phyloP scores from a whole-genome alignment of 805 yeast genomes.

The Barnettozyma populi region DNA sequence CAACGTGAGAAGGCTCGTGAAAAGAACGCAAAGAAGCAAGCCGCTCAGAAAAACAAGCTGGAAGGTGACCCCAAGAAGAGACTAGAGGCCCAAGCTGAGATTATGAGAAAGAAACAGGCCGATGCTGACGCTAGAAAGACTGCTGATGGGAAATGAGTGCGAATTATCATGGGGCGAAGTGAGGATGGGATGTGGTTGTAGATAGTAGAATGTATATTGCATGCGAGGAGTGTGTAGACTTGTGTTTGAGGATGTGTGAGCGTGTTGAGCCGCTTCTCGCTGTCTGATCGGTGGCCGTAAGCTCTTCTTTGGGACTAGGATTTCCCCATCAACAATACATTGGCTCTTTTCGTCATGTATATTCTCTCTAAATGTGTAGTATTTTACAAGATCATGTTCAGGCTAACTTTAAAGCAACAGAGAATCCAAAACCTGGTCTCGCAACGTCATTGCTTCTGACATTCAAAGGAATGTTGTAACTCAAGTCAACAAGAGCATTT shows the following conservation, averaged over 20 bases:
- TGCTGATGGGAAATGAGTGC: constrained; percentile 20
- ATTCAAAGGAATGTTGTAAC: constrained; percentile 49
- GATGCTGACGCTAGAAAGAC: constrained; percentile 51
- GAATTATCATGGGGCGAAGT: background rate
- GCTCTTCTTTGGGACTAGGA: too few relatives aligned
- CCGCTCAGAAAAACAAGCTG: constrained; percentile 57
- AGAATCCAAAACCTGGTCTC: constrained; percentile 53
- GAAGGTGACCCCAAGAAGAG: constrained; percentile 83
- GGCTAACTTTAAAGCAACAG: constrained; percentile 40
- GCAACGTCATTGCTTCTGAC: constrained; percentile 38
- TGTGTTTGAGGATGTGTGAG: too few relatives aligned
- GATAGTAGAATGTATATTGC: background rate
- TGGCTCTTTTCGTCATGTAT: background rate
- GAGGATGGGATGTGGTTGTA: background rate
- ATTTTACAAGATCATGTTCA: constrained; percentile 2
- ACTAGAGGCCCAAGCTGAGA: constrained; percentile 85
- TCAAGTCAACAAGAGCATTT: constrained; percentile 49
- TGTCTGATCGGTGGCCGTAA: too few relatives aligned
- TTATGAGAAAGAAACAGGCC: constrained; percentile 82
- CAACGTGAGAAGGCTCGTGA: constrained; percentile 93
- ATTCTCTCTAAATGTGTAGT: background rate
- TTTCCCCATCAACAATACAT: background rate
- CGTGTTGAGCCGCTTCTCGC: too few relatives aligned
- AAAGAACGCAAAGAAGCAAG: constrained; percentile 78
- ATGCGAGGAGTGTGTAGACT: background rate